Evolutionary conservation across 306 rosid genomes (phyloP).

Genomic region (Begonia fuchsioides): DNA sequence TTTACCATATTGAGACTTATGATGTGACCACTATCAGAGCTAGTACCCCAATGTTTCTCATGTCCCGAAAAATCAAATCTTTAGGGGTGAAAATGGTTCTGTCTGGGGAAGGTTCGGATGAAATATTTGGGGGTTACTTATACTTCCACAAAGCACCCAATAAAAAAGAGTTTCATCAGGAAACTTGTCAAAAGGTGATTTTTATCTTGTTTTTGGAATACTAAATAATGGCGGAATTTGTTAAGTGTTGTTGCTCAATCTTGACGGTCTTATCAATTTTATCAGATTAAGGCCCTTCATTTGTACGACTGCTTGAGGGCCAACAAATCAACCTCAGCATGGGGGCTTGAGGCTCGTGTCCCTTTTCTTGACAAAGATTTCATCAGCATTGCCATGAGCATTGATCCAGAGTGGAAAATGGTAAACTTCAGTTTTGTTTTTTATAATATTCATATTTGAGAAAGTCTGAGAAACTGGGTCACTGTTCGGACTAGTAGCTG

Average conservation of each 20-base stretch:
- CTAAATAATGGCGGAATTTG: constrained; percentile 1
- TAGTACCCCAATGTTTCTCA: constrained; percentile 96
- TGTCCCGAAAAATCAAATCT: constrained; percentile 95
- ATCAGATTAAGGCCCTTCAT: constrained; percentile 87
- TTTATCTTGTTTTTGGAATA: background rate
- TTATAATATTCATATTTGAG: background rate
- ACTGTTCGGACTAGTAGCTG: too few species aligned
- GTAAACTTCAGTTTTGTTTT: constrained; percentile 17
- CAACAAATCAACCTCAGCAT: constrained; percentile 89
- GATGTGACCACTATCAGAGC: constrained; percentile 96
- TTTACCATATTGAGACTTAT: constrained; percentile 87
- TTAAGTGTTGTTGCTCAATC: constrained; percentile 8
- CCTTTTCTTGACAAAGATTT: constrained; percentile 90
- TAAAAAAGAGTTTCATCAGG: constrained; percentile 81
- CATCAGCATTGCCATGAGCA: constrained; percentile 54
- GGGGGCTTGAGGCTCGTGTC: constrained; percentile 99
- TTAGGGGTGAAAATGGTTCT: constrained; percentile 99
- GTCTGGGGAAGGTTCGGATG: constrained; percentile 98
- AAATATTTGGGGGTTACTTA: constrained; percentile 93
- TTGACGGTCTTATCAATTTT: constrained; percentile 8
- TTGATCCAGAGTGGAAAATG: constrained; percentile 96
- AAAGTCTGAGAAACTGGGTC: background rate
- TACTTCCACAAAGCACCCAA: constrained; percentile 98
- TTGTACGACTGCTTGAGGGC: constrained; percentile 96
- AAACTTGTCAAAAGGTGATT: constrained; percentile 80